phyloP scores from a whole-genome alignment of 2,329 filamentous ascomycete species.

The Cercospora sp. region DNA sequence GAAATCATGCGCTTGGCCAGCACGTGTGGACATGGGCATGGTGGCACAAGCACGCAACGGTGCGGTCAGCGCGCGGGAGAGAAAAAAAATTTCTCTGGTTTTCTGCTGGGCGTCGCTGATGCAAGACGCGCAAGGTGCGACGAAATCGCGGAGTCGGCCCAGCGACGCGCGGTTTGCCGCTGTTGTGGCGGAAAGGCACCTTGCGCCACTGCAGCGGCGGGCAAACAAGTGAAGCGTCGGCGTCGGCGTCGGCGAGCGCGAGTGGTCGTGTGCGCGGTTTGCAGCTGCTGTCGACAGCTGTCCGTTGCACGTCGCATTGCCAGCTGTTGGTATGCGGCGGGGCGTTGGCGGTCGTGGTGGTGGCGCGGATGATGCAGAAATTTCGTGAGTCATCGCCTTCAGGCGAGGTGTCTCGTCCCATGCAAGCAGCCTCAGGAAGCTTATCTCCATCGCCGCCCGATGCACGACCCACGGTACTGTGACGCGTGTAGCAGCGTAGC shows the following conservation, averaged over 20 bases:
- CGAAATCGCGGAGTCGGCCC: slow-evolving; percentile 9
- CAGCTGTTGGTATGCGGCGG: background rate
- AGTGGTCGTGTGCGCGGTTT: background rate
- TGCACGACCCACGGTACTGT: slow-evolving; percentile 1
- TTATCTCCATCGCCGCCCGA: slow-evolving; percentile 13
- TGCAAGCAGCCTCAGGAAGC: slow-evolving; percentile 10
- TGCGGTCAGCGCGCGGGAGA: background rate
- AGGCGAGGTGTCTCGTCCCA: slow-evolving; percentile 3
- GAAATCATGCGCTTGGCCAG: background rate
- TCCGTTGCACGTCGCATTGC: background rate
- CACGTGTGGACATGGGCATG: background rate
- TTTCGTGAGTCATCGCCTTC: slow-evolving; percentile 10
- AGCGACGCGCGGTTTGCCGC: slow-evolving; percentile 13
- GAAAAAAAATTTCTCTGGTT: background rate
- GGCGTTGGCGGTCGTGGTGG: background rate
- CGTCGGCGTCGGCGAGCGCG: too few species aligned
- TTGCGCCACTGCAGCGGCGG: background rate
- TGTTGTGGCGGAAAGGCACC: background rate
- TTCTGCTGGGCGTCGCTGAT: background rate
- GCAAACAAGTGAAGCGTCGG: background rate
- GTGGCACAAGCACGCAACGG: background rate
- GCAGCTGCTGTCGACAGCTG: background rate
- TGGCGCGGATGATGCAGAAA: slow-evolving; percentile 5
- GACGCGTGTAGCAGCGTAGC: background rate
- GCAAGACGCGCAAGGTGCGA: background rate